Conservation (phyloP, 495 filamentous ascomycete species). For the Penicillium paxilli region DNA sequence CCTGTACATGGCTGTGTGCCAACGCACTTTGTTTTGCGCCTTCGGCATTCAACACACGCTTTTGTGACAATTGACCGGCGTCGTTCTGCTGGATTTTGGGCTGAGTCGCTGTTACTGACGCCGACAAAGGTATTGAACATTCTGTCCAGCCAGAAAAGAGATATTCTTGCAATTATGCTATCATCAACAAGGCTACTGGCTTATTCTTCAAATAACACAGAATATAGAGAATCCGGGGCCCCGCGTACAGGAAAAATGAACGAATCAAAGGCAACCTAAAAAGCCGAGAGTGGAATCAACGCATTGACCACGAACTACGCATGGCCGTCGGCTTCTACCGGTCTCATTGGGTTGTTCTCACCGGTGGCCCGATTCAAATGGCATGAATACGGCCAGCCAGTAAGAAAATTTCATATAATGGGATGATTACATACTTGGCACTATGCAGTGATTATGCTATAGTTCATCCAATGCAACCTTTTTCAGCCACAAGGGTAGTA, state of each 20-base stretch:
- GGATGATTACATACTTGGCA: background rate
- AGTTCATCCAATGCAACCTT: background rate
- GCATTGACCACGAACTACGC: constrained; percentile 9
- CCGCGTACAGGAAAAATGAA: constrained; percentile 3
- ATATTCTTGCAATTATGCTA: background rate
- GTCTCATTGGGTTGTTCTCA: background rate
- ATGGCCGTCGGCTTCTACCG: background rate
- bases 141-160: background rate
- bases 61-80: constrained; percentile 14
- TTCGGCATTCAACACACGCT: constrained; percentile 16
- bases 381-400: background rate
- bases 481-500: background rate
- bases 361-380: background rate
- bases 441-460: background rate
- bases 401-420: background rate
- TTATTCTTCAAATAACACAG: background rate
- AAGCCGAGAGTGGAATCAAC: background rate
- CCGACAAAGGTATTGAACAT: constrained; percentile 20
- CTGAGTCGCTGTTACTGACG: background rate
- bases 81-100: constrained; percentile 5
- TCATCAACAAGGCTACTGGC: background rate
- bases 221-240: constrained; percentile 16
- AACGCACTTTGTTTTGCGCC: constrained; percentile 16
- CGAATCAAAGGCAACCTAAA: background rate
- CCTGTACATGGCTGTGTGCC: constrained; percentile 16